Evolutionary conservation across 169 alveolate species (phyloP).

Genomic region (Plasmodium berghei): DNA sequence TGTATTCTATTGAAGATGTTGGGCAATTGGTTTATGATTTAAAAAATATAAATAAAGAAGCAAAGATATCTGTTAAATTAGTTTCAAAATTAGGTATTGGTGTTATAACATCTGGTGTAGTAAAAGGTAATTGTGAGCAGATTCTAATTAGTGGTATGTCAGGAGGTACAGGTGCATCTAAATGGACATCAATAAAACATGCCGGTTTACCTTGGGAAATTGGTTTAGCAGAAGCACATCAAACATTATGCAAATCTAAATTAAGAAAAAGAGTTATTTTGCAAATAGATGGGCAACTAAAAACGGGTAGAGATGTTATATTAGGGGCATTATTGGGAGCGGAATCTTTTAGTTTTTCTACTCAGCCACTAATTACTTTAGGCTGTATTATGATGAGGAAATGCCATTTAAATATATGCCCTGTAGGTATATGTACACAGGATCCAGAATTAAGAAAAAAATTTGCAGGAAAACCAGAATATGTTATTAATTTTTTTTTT

Average conservation of each 20-base stretch:
- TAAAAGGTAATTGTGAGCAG: constrained; percentile 87
- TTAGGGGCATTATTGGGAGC: constrained; percentile 87
- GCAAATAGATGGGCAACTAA: constrained; percentile 86
- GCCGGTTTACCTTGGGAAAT: constrained; percentile 89
- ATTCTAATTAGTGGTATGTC: constrained; percentile 84
- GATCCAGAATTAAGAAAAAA: constrained; percentile 86
- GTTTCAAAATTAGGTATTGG: constrained; percentile 88
- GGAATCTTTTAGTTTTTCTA: constrained; percentile 85
- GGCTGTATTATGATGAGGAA: constrained; percentile 90
- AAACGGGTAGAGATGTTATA: constrained; percentile 86
- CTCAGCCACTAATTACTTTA: constrained; percentile 84
- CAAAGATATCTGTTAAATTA: constrained; percentile 84
- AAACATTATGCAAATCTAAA: constrained; percentile 78
- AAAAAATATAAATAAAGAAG: constrained; percentile 85
- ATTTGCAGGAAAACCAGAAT: constrained; percentile 88
- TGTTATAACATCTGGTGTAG: constrained; percentile 85
- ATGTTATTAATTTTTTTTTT: constrained; percentile 83
- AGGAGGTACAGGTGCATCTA: constrained; percentile 90
- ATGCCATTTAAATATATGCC: constrained; percentile 88
- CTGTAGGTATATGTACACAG: constrained; percentile 89
- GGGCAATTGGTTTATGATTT: constrained; percentile 85
- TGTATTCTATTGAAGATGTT: constrained; percentile 89
- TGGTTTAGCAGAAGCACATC: constrained; percentile 89
- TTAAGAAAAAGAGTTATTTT: constrained; percentile 81
- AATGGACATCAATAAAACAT: constrained; percentile 86